phyloP scores from a whole-genome alignment of 495 filamentous ascomycete species.

The Penicillium flavigenum region DNA sequence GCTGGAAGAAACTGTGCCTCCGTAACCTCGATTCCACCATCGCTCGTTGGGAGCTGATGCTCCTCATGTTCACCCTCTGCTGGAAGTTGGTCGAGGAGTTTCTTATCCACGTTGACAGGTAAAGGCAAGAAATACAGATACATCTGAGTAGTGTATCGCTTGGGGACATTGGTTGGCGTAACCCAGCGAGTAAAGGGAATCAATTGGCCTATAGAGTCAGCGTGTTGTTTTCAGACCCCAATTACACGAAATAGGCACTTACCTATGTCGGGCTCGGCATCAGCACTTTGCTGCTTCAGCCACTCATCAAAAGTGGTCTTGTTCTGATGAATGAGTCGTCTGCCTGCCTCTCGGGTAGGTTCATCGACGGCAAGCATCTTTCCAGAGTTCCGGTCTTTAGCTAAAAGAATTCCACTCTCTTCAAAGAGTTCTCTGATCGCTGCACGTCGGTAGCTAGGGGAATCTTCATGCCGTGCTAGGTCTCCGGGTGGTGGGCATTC shows the following conservation, averaged over 20 bases:
- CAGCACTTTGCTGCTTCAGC: constrained; percentile 59
- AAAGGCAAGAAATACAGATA: constrained; percentile 92
- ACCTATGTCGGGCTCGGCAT: constrained; percentile 67
- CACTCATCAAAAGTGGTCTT: constrained; percentile 63
- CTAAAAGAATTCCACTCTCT: constrained; percentile 87
- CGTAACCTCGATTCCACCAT: constrained; percentile 84
- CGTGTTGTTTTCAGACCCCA: constrained; percentile 6
- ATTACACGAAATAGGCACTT: constrained; percentile 13
- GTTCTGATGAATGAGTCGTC: constrained; percentile 64
- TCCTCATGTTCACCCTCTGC: constrained; percentile 39
- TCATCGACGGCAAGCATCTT: constrained; percentile 58
- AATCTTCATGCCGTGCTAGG: constrained; percentile 61
- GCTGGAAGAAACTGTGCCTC: constrained; percentile 74
- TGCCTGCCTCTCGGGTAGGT: constrained; percentile 59
- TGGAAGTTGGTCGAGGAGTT: constrained; percentile 31
- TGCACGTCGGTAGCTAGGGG: constrained; percentile 65
- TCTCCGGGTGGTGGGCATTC: constrained; percentile 47
- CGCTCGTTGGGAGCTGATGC: constrained; percentile 63
- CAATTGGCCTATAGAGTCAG: constrained; percentile 50
- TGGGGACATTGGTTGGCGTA: constrained; percentile 68
- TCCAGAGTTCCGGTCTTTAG: constrained; percentile 47
- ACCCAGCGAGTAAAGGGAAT: constrained; percentile 91
- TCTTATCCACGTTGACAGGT: constrained; percentile 40
- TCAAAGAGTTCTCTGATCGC: constrained; percentile 93
- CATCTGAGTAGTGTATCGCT: constrained; percentile 91